Percentiles rank a stretch among this genome's conserved stretches.
Conservation (phyloP, 495 filamentous ascomycete species). For the Ascobolus immersus region DNA sequence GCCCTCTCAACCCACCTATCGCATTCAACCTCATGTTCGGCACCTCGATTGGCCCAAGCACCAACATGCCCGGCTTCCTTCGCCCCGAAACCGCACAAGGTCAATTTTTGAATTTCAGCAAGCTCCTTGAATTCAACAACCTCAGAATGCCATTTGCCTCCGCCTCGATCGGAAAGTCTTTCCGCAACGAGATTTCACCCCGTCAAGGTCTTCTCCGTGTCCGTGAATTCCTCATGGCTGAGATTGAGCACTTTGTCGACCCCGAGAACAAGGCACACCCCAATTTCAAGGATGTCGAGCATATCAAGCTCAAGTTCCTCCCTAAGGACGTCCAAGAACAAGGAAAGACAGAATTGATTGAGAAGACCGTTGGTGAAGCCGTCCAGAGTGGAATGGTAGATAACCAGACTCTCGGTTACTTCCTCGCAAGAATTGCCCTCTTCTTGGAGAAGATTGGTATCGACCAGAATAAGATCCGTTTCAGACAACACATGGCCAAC, state of each 20-base stretch:
- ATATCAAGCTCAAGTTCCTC: slow-evolving; percentile 36
- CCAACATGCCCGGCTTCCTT: too few relatives aligned
- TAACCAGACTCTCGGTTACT: slow-evolving; percentile 48
- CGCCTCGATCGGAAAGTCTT: slow-evolving; percentile 53
- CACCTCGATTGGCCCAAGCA: slow-evolving; percentile 47
- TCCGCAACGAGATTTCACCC: slow-evolving; percentile 59
- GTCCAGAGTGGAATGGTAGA: slow-evolving; percentile 33
- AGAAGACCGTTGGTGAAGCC: slow-evolving; percentile 32
- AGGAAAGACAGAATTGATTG: slow-evolving; percentile 31
- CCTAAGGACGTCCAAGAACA: slow-evolving; percentile 30
- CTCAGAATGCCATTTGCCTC: slow-evolving; percentile 51
- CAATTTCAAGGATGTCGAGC: slow-evolving; percentile 39
- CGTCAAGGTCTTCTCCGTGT: slow-evolving; percentile 48
- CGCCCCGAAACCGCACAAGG: slow-evolving; percentile 53
- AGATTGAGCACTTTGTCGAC: slow-evolving; percentile 63
- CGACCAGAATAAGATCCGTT: slow-evolving; percentile 35
- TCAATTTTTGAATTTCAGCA: slow-evolving; percentile 49
- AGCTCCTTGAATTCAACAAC: slow-evolving; percentile 57
- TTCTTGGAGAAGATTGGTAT: slow-evolving; percentile 38
- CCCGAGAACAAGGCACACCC: slow-evolving; percentile 47
- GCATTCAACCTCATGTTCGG: slow-evolving; percentile 63
- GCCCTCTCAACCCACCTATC: slow-evolving; percentile 33
- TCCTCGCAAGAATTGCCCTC: slow-evolving; percentile 36
- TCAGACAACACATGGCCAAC: slow-evolving; percentile 46
- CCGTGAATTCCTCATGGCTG: slow-evolving; percentile 60